Conservation (phyloP, 495 filamentous ascomycete genomes). For the Aspergillus heteromorphus region DNA sequence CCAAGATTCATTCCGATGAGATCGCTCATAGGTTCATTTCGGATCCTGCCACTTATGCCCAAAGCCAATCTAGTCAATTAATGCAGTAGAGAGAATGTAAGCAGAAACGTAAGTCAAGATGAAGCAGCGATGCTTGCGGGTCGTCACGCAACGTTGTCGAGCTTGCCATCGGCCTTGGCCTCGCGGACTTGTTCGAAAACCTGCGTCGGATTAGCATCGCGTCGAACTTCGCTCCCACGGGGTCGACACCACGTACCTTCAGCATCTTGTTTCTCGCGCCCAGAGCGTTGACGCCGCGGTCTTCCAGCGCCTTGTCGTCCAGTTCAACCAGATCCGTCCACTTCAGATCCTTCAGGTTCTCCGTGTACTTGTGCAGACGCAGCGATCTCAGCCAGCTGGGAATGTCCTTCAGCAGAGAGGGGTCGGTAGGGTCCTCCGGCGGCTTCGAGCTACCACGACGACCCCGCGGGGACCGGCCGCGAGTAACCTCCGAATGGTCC, state of each 20-base stretch:
- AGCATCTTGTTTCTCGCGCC: constrained; percentile 97
- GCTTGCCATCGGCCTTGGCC: constrained; percentile 64
- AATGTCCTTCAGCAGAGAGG: constrained; percentile 86
- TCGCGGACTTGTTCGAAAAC: constrained; percentile 94
- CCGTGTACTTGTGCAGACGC: constrained; percentile 96
- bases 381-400: constrained; percentile 93
- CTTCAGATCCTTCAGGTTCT: constrained; percentile 93
- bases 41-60: constrained; percentile 27
- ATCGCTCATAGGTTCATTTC: constrained; percentile 22
- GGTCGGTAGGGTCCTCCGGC: constrained; percentile 94
- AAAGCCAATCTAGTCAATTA: constrained; percentile 28
- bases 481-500: constrained; percentile 83
- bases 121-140: constrained; percentile 1
- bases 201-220: constrained; percentile 27
- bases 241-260: constrained; percentile 55
- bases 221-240: not conserved
- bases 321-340: constrained; percentile 93
- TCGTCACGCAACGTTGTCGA: constrained; percentile 35
- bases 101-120: constrained; percentile 12
- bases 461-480: constrained; percentile 88
- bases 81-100: constrained; percentile 25
- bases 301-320: constrained; percentile 89
- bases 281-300: constrained; percentile 89
- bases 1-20: constrained; percentile 13
- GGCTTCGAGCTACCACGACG: constrained; percentile 93